phyloP scores from a whole-genome alignment of 2,329 filamentous ascomycete genomes.

The Colletotrichum sansevieriae region DNA sequence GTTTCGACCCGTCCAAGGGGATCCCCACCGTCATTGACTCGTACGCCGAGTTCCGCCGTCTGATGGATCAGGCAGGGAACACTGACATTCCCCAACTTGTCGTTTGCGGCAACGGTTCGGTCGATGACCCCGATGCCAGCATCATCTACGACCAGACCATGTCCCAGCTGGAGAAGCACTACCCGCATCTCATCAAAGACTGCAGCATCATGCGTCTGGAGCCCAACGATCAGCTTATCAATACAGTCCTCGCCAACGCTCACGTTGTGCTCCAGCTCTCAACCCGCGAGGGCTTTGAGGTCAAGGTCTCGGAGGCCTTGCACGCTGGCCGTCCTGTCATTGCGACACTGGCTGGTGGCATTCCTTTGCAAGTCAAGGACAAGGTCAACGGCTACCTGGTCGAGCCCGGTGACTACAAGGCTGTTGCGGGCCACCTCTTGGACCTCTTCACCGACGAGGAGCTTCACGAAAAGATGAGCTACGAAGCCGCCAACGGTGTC shows the following conservation, averaged over 20 bases:
- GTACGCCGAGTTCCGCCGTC: constrained; percentile 78
- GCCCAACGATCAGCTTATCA: constrained; percentile 84
- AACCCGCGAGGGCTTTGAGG: constrained; percentile 85
- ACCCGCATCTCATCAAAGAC: constrained; percentile 71
- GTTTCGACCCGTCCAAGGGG: constrained; percentile 87
- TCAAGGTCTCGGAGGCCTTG: constrained; percentile 87
- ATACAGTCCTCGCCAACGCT: constrained; percentile 79
- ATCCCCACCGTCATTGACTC: constrained; percentile 82
- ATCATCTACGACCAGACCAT: constrained; percentile 80
- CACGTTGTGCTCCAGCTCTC: constrained; percentile 83
- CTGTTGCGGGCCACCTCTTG: constrained; percentile 76
- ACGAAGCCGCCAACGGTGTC: constrained; percentile 74
- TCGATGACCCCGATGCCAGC: constrained; percentile 84
- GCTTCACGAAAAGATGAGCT: constrained; percentile 75
- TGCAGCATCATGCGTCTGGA: constrained; percentile 83
- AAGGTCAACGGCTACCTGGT: constrained; percentile 81
- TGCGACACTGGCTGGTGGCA: constrained; percentile 81
- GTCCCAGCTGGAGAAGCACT: constrained; percentile 72
- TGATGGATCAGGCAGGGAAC: constrained; percentile 65
- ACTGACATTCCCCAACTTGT: constrained; percentile 77
- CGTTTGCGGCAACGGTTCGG: constrained; percentile 82
- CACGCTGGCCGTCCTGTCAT: constrained; percentile 86
- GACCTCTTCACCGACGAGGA: constrained; percentile 74
- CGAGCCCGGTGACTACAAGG: constrained; percentile 75
- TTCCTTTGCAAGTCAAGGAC: constrained; percentile 82